phyloP scores from a whole-genome alignment of 768 basidiomycete genomes.

The Chlorophyllum brunneum region DNA sequence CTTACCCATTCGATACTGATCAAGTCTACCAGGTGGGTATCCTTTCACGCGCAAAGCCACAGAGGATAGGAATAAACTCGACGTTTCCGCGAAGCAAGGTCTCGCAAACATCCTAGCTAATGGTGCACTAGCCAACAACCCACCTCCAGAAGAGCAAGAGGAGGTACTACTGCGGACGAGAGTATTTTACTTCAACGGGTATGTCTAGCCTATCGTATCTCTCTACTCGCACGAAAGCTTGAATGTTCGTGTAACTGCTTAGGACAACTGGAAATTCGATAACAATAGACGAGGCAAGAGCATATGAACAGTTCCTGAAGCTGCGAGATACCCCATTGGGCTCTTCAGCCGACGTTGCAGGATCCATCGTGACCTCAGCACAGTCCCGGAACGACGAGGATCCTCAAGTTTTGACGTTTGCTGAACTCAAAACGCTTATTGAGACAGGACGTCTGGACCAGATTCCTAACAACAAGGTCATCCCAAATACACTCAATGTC shows the following conservation, averaged over 20 bases:
- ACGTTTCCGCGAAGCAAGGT: conserved; percentile 51
- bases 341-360: background rate
- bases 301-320: conserved; percentile 26
- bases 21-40: conserved; percentile 52
- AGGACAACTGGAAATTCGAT: conserved; percentile 40
- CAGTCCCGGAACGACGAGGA: conserved; percentile 21
- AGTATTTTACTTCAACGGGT: conserved; percentile 71
- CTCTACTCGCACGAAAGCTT: background rate
- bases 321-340: background rate
- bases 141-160: conserved; percentile 35
- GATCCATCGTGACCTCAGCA: background rate
- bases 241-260: background rate
- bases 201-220: conserved; percentile 32
- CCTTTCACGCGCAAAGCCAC: background rate
- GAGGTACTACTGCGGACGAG: conserved; percentile 50
- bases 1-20: conserved; percentile 54
- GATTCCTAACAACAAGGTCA: conserved; percentile 76
- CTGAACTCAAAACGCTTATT: conserved; percentile 67
- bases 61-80: conserved; percentile 13
- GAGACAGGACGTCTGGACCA: conserved; percentile 66
- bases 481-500: conserved; percentile 67
- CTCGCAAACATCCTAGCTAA: conserved; percentile 51
- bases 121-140: conserved; percentile 30
- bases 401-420: conserved; percentile 53
- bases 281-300: conserved; percentile 37